Base-by-base conservation (phyloP, 192 early-diverging fungal species). In the Coemansia sp. region DNA sequence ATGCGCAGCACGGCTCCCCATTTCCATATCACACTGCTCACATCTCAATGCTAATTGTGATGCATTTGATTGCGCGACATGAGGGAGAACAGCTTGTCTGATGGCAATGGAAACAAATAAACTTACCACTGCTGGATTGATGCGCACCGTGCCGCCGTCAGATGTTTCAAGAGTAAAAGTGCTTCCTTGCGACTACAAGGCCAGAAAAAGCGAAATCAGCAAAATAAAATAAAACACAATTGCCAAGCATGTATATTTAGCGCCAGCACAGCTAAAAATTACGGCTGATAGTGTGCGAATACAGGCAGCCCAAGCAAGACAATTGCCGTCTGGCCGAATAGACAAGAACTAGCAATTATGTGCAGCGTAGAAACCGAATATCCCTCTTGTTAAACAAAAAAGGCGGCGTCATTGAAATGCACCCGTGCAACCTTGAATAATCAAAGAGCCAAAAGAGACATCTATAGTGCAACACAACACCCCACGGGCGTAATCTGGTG, bases 101-200 rank as follows among this genome's bases (percentile, higher is more conserved):
- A 52, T 52, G 15, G 20, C 26, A 23, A 51, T 21, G 11, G 38
- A 24, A 40, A 14, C 18, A 34, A 34, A 28, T 40, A 20, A 20
- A 79, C 71, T 70, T 73, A 79, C 76, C 58, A 73, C 71, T 14
- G 76, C 56, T 31, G 71, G 76, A 46, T 73, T 73, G 31, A 79
- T 63, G 42, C 56, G 37, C 52, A 74, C 67, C 1, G 64, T 70
- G 49, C 59, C 58, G 20, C 71, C 71, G 58, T 73, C 71, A 34
- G 76, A 79, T 23, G 76, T 79, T 48, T 79, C 76, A 34, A 79
- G 67, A 60, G 66, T 34, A 70, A 79, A 70, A 36, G 64, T 62
- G 63, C 61, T 73, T 15, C 76, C 76, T 57, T 79, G 76, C 51
- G 76, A 61, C 76, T 79, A 79, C 24, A 26, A 5, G 58, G 42